Evolutionary conservation across 495 filamentous ascomycete species (phyloP).

Genomic region (Penicillium simplicissimum): DNA sequence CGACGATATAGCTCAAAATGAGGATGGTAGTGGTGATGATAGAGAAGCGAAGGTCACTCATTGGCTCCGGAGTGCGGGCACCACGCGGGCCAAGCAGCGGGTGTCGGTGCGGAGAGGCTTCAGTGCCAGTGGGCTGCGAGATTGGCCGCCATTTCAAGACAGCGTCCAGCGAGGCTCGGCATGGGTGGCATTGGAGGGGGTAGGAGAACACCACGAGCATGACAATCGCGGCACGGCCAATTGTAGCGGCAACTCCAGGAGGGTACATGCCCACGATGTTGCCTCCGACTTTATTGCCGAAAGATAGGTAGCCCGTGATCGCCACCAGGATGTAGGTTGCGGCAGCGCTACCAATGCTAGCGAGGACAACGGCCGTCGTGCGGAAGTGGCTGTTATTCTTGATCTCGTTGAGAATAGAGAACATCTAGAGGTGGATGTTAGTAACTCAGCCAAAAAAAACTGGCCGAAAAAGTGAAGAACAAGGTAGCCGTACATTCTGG

Average conservation of each 20-base stretch:
- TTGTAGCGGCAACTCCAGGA: slow-evolving; percentile 78
- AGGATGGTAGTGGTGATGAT: slow-evolving; percentile 84
- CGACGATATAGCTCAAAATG: slow-evolving; percentile 78
- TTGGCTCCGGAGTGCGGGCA: slow-evolving; percentile 50
- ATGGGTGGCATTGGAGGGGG: slow-evolving; percentile 92
- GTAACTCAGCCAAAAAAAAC: background rate
- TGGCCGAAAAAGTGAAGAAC: slow-evolving; percentile 5
- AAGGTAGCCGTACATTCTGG: slow-evolving; percentile 70
- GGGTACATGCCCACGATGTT: slow-evolving; percentile 95
- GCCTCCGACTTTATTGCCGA: slow-evolving; percentile 79
- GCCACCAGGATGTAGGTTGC: slow-evolving; percentile 86
- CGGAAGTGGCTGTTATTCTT: slow-evolving; percentile 77
- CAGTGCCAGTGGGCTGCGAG: slow-evolving; percentile 35
- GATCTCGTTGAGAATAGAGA: slow-evolving; percentile 96
- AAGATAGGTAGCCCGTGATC: slow-evolving; percentile 93
- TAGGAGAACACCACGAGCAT: slow-evolving; percentile 97
- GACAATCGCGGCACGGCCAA: slow-evolving; percentile 93
- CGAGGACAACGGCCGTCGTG: slow-evolving; percentile 74
- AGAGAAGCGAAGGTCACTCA: slow-evolving; percentile 88
- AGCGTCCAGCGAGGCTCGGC: slow-evolving; percentile 88
- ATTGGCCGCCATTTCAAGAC: slow-evolving; percentile 86
- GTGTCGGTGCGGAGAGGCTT: slow-evolving; percentile 48
- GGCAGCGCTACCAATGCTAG: slow-evolving; percentile 80
- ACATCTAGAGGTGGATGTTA: slow-evolving; percentile 69
- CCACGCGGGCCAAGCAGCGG: slow-evolving; percentile 42